A percentile compares a stretch with the other conserved stretches of the same genome.
These are phyloP conservation scores for Dioszegia aurantiaca DNA, from an alignment of 768 basidiomycete species.

Conservation along the genomic window DNA sequence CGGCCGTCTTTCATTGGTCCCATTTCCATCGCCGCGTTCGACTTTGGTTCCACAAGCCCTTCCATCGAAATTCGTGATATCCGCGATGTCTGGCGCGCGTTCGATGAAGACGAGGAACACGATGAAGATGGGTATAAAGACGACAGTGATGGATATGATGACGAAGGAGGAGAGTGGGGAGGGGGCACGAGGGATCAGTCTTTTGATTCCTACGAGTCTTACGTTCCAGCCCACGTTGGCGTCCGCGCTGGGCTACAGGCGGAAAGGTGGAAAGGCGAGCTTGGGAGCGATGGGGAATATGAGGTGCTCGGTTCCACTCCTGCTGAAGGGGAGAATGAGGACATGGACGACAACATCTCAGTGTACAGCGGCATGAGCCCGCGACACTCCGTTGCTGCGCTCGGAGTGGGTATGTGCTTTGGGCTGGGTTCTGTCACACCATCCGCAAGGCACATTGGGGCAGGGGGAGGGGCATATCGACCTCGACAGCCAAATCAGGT, in stretches of 20 bases:
- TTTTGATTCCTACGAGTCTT: slow-evolving; percentile 14
- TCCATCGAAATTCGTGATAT: slow-evolving; percentile 87
- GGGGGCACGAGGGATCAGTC: slow-evolving; percentile 11
- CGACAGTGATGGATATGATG: slow-evolving; percentile 81
- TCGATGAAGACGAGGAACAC: slow-evolving; percentile 74
- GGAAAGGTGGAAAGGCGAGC: slow-evolving; percentile 57
- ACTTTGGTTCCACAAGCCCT: slow-evolving; percentile 78
- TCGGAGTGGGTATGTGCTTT: slow-evolving; percentile 24
- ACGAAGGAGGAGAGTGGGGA: slow-evolving; percentile 54
- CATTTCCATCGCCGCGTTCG: slow-evolving; percentile 76
- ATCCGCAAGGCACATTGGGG: neutral
- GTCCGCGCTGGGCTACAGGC: slow-evolving; percentile 52
- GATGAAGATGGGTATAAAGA: slow-evolving; percentile 59
- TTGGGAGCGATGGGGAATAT: slow-evolving; percentile 40
- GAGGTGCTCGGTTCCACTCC: slow-evolving; percentile 18
- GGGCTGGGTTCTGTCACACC: slow-evolving; percentile 6
- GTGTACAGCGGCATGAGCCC: slow-evolving; percentile 28
- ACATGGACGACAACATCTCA: slow-evolving; percentile 13
- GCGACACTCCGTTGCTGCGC: slow-evolving; percentile 24
- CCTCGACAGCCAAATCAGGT: neutral
- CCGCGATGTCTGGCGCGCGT: slow-evolving; percentile 89
- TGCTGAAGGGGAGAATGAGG: slow-evolving; percentile 14
- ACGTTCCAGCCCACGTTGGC: neutral
- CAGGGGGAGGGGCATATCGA: neutral
- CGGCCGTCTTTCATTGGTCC: slow-evolving; percentile 96